Conservation (phyloP, 495 filamentous ascomycete species). For the Penicillium canariense region DNA sequence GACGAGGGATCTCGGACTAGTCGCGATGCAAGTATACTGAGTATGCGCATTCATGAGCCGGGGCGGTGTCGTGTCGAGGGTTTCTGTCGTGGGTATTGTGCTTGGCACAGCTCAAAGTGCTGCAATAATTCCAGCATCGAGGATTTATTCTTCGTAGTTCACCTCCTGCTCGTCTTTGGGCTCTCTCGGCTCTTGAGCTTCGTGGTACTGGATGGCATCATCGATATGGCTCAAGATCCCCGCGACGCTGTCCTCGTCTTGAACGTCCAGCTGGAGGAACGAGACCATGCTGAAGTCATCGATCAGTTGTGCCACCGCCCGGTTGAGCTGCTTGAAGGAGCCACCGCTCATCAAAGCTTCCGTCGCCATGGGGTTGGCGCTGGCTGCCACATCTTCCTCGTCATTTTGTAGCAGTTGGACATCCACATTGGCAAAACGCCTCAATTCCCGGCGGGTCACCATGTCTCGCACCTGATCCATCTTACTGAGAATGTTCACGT, state of each 20-base stretch:
- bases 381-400: constrained; percentile 37
- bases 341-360: constrained; percentile 73
- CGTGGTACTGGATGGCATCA: constrained; percentile 92
- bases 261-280: constrained; percentile 83
- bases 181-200: constrained; percentile 91
- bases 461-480: constrained; percentile 93
- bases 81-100: neutral
- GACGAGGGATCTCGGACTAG: neutral
- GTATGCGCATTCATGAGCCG: neutral
- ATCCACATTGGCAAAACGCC: constrained; percentile 83
- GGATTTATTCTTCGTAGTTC: constrained; percentile 53
- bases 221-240: constrained; percentile 95
- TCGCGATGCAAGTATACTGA: neutral
- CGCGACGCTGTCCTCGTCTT: constrained; percentile 90
- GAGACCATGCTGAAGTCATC: constrained; percentile 98
- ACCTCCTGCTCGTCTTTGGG: constrained; percentile 74
- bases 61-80: neutral
- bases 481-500: constrained; percentile 91
- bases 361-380: constrained; percentile 54
- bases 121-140: neutral
- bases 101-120: neutral
- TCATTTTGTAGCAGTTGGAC: constrained; percentile 66
- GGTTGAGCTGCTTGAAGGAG: constrained; percentile 75
- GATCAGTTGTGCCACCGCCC: constrained; percentile 82
- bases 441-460: constrained; percentile 76